These are phyloP conservation scores for Apiospora rasikravindrae DNA, from an alignment of 2,329 filamentous ascomycete species.

Conservation along the genomic window DNA sequence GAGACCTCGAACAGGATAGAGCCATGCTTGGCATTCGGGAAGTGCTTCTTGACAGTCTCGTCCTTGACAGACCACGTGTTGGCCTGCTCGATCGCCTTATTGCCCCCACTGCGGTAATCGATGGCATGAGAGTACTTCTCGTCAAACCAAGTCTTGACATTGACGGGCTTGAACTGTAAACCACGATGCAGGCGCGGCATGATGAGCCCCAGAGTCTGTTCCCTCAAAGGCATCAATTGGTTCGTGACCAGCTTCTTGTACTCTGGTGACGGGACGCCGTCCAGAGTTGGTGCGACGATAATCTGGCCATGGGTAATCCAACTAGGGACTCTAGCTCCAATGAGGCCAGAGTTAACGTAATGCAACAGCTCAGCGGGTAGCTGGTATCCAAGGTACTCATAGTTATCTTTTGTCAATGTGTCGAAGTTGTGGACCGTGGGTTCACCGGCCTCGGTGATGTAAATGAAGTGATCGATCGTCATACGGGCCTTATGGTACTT, in stretches of 20 bases:
- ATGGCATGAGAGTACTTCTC: conserved; percentile 70
- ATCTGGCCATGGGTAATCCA: conserved; percentile 83
- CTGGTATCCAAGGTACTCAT: conserved; percentile 88
- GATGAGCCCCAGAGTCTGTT: conserved; percentile 78
- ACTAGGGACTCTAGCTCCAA: conserved; percentile 79
- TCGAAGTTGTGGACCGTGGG: conserved; percentile 76
- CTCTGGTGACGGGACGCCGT: conserved; percentile 78
- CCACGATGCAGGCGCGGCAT: conserved; percentile 82
- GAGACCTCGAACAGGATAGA: conserved; percentile 66
- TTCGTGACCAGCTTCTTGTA: conserved; percentile 81
- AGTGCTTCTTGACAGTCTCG: conserved; percentile 54
- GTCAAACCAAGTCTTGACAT: conserved; percentile 85
- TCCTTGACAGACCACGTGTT: conserved; percentile 77
- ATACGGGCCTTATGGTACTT: conserved; percentile 86
- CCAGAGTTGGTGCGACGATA: conserved; percentile 80
- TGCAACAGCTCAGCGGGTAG: conserved; percentile 89
- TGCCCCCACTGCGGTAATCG: conserved; percentile 59
- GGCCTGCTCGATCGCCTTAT: conserved; percentile 52
- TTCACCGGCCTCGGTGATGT: conserved; percentile 78
- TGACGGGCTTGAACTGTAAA: conserved; percentile 80
- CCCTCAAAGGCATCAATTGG: conserved; percentile 75
- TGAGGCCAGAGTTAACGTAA: conserved; percentile 83
- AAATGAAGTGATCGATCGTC: conserved; percentile 85
- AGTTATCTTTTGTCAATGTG: conserved; percentile 79
- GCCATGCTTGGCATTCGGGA: conserved; percentile 50